phyloP scores from a whole-genome alignment of 2,329 filamentous ascomycete species.

The Curvularia lunata region DNA sequence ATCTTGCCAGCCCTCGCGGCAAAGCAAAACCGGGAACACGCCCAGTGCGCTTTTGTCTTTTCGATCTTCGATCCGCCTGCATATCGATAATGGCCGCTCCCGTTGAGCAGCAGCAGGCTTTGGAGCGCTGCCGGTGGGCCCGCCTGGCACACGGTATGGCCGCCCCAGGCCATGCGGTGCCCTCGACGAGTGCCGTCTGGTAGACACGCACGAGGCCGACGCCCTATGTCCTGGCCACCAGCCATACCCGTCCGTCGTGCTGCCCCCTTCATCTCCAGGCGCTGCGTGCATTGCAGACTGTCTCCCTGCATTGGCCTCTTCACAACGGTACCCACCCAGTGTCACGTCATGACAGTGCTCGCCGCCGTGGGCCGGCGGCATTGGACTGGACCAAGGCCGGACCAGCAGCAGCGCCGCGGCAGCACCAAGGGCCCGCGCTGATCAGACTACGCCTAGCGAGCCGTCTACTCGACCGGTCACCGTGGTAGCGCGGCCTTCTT shows the following conservation, averaged over 20 bases:
- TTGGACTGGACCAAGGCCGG: constrained; percentile 18
- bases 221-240: not conserved
- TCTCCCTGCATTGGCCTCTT: not conserved
- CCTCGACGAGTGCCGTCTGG: not conserved
- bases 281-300: not conserved
- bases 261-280: not conserved
- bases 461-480: constrained; percentile 30
- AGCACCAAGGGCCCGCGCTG: constrained; percentile 27
- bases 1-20: constrained; percentile 13
- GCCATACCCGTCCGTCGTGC: too few relatives aligned
- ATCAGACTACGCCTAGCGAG: constrained; percentile 39
- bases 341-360: constrained; percentile 8
- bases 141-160: not conserved
- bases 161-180: not conserved
- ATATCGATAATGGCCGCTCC: constrained; percentile 23
- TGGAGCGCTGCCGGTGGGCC: not conserved
- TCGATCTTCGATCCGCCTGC: constrained; percentile 13
- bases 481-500: constrained; percentile 29
- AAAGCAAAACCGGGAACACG: constrained; percentile 5
- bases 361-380: constrained; percentile 5
- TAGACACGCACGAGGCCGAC: not conserved
- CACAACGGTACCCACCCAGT: not conserved
- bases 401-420: constrained; percentile 26
- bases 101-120: constrained; percentile 1
- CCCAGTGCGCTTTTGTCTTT: constrained; percentile 14